Percentiles rank a stretch among this genome's conserved stretches.
These are phyloP conservation scores for Stephanodiscus triporus DNA, from an alignment of 108 stramenopile species.

Conservation along the genomic window DNA sequence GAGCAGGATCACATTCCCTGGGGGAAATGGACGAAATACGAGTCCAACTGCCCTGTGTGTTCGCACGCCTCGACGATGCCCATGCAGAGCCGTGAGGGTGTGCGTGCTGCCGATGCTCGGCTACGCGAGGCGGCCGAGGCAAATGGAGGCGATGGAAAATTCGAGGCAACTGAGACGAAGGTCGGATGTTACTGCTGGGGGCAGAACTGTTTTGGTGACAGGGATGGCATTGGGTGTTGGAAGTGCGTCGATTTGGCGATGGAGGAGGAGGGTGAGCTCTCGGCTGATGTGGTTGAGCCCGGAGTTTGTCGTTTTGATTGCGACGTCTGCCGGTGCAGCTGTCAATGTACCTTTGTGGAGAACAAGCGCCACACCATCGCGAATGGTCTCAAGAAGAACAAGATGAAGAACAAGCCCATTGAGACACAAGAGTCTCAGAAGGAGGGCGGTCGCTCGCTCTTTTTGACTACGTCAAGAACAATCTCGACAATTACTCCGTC, in stretches of 20 bases:
- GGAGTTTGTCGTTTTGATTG: no score
- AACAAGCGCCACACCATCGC: no score
- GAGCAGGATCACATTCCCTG: not conserved
- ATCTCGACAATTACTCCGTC: no score
- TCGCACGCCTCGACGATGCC: not conserved
- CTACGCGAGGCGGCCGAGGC: conserved; percentile 1
- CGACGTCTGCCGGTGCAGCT: no score
- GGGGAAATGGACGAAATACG: not conserved
- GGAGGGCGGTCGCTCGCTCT: no score
- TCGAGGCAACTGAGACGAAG: not conserved
- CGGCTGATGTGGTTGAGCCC: no score
- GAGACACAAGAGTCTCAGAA: no score
- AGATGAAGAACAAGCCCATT: no score
- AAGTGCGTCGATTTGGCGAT: not conserved
- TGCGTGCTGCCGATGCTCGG: not conserved
- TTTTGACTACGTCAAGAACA: no score
- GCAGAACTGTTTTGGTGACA: not conserved
- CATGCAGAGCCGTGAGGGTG: not conserved
- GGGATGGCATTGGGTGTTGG: not conserved
- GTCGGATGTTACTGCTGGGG: not conserved
- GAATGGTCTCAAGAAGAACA: no score
- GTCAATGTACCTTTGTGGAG: no score
- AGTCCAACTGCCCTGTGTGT: not conserved
- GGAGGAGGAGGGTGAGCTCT: not conserved
- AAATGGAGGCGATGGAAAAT: conserved; percentile 7